Conservation (phyloP, 768 basidiomycete genomes). For the Agrocybe pediades region DNA sequence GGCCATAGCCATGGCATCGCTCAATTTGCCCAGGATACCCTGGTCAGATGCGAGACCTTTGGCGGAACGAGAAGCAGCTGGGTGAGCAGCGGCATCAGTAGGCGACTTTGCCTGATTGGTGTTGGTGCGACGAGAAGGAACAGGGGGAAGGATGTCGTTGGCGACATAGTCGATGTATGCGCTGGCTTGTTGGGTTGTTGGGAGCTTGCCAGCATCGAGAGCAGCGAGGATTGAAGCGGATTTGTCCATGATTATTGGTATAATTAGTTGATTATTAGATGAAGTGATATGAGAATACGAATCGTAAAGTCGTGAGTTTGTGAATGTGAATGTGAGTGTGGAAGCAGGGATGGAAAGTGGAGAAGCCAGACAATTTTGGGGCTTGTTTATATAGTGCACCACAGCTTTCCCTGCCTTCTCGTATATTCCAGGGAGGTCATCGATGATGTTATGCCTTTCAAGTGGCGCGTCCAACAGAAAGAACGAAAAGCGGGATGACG, state of each 20-base stretch:
- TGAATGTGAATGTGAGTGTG: not conserved
- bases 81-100: not conserved
- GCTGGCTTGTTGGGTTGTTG: not conserved
- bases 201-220: not conserved
- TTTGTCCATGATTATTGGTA: not conserved
- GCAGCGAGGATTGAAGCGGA: not conserved
- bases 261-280: not conserved
- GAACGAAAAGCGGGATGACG: not conserved
- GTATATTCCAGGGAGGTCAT: too few species aligned
- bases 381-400: not conserved
- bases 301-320: too few species aligned
- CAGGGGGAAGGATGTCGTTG: not conserved
- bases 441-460: not conserved
- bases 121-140: not conserved
- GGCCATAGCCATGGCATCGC: not conserved
- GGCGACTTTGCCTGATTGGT: not conserved
- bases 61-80: not conserved
- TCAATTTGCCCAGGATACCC: not conserved
- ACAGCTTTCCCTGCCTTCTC: too few species aligned
- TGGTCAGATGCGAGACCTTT: not conserved
- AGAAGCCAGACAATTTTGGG: not conserved
- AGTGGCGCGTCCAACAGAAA: too few species aligned
- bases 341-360: not conserved
- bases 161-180: not conserved
- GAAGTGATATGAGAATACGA: too few species aligned